phyloP scores from a whole-genome alignment of 192 early-diverging fungal species.

The Backusella mclennaniae region DNA sequence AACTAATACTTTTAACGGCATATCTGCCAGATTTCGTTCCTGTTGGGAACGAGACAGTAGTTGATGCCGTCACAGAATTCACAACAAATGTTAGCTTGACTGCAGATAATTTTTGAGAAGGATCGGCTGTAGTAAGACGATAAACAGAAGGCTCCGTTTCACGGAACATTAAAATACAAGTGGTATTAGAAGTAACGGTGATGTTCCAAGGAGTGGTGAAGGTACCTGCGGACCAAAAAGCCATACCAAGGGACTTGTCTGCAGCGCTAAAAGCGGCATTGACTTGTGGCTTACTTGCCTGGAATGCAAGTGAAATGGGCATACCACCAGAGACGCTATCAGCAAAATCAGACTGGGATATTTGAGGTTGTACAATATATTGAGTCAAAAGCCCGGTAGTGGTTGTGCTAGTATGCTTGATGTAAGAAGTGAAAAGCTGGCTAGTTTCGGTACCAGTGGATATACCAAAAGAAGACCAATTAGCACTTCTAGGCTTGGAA shows the following conservation, averaged over 20 bases:
- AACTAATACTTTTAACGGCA: not conserved
- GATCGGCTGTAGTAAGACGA: slow-evolving; percentile 15
- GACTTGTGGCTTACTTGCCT: not conserved
- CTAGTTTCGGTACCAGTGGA: slow-evolving; percentile 2
- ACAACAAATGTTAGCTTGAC: slow-evolving; percentile 4
- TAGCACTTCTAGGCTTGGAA: slow-evolving; percentile 1
- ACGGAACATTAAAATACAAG: slow-evolving; percentile 18
- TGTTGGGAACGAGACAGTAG: not conserved
- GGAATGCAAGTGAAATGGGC: not conserved
- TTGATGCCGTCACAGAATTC: not conserved
- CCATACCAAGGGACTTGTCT: slow-evolving; percentile 1
- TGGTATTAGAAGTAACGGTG: not conserved
- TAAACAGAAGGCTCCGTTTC: not conserved
- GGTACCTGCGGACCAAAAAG: slow-evolving; percentile 11
- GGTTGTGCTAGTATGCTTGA: not conserved
- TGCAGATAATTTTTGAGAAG: slow-evolving; percentile 10
- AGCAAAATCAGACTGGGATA: not conserved
- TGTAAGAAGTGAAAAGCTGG: slow-evolving; percentile 17
- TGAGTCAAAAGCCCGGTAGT: slow-evolving; percentile 4
- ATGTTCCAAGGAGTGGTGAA: not conserved
- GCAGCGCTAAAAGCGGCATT: not conserved
- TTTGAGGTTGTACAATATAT: not conserved
- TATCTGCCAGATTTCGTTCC: not conserved
- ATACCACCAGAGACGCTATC: not conserved
- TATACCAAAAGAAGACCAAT: slow-evolving; percentile 24